Evolutionary conservation across 2,329 filamentous ascomycete genomes (phyloP), one percentile per base, ranked within the genome.

Genomic region (Lasiodiplodia theobromae): DNA sequence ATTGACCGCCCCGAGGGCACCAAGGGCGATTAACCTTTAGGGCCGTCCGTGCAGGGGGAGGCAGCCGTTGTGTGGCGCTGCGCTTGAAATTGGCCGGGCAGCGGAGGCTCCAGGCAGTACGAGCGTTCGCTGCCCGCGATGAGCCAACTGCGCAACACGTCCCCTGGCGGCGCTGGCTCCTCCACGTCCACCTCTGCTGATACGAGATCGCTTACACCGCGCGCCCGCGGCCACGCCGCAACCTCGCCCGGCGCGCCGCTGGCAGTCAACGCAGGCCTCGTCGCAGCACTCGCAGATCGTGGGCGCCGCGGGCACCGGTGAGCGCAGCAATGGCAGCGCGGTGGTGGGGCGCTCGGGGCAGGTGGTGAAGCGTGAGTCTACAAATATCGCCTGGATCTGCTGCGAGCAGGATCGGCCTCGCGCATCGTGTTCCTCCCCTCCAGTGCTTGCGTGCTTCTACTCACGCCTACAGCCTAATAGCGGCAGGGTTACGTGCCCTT

Each of bases 51-150:
- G 74, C 76, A 72, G 72, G 74, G 72, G 75, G 58, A 51, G n/a
- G 58, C 60, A 12, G 60, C 60, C 60, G 60, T 71, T 71, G 67
- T 68, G 70, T 71, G 51, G 58, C 66, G 69, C 67, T 68, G 70
- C 65, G 57, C 40, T 70, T 34, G 57, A 63, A 64, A 63, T 64
- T 54, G 49, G 49, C 44, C 44, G 57, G 67, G 57, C 47, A 65
- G 52, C 31, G 40, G 52, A 66, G 60, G 28, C 40, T 66, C 60
- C 28, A 47, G 37, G 60, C 37, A 58, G 49, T 23, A 44, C 51
- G 53, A 31, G 37, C 79, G 78, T 77, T 80, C 79, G 78, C 72
- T 77, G 63, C 73, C 76, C 63, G 71, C 68, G 65, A 63, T 64
- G 52, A 57, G 23, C 52, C 52, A 56, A 56, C 52, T 31, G 25